phyloP scores from a whole-genome alignment of 1,284 basidiomycete species.

The Ganoderma lingzhi region DNA sequence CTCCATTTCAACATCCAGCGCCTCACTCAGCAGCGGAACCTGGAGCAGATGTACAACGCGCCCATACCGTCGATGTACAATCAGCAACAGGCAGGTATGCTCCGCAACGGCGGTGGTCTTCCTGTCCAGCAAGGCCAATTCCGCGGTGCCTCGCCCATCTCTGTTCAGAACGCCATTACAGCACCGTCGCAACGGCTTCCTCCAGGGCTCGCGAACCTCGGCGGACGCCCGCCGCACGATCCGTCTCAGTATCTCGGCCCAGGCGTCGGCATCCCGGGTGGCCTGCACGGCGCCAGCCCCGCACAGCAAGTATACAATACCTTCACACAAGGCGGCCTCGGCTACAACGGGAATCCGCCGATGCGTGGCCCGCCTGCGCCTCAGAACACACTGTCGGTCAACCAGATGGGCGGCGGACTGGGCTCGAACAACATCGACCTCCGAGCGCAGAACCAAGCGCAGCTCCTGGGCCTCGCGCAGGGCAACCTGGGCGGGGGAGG shows the following conservation, averaged over 20 bases:
- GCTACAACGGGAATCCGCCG: conserved; percentile 57
- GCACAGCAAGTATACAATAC: conserved; percentile 61
- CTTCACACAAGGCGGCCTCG: conserved; percentile 51
- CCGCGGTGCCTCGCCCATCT: conserved; percentile 73
- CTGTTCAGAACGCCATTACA: conserved; percentile 55
- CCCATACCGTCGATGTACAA: conserved; percentile 56
- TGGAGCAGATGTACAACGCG: conserved; percentile 66
- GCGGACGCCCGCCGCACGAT: conserved; percentile 81
- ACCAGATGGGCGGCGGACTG: conserved; percentile 52
- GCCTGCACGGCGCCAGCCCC: conserved; percentile 55
- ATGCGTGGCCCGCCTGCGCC: conserved; percentile 58
- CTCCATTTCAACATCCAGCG: conserved; percentile 66
- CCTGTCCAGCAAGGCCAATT: conserved; percentile 69
- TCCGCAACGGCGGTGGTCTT: conserved; percentile 59
- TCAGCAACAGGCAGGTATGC: conserved; percentile 58
- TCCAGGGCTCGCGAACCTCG: conserved; percentile 84
- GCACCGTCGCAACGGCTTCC: conserved; percentile 66
- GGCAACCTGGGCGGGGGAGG: conserved; percentile 45
- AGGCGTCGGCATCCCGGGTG: conserved; percentile 56
- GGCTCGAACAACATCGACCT: conserved; percentile 63
- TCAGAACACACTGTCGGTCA: conserved; percentile 59
- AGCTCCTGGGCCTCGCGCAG: conserved; percentile 56
- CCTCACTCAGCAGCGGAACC: conserved; percentile 56
- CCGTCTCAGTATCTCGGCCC: conserved; percentile 70
- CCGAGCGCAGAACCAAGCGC: conserved; percentile 57